These are phyloP conservation scores for Nigrograna mackinnonii DNA, from an alignment of 2,329 filamentous ascomycete species.

Conservation along the genomic window DNA sequence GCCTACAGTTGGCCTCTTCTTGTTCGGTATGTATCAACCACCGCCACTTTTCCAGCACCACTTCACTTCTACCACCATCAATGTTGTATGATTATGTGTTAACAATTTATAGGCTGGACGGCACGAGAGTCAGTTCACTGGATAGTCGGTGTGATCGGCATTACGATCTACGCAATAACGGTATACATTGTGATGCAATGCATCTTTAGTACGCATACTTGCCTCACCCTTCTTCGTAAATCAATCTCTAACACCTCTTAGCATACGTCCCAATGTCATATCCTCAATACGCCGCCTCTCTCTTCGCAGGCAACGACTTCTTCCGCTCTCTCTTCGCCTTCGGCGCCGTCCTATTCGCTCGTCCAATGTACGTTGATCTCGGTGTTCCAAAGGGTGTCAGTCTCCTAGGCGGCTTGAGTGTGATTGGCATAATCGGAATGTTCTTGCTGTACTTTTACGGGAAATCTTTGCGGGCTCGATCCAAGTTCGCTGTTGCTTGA, in stretches of 20 bases:
- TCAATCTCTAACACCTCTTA: background rate
- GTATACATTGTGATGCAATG: conserved; percentile 42
- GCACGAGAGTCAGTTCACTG: conserved; percentile 63
- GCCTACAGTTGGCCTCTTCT: conserved; percentile 17
- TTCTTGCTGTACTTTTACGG: conserved; percentile 18
- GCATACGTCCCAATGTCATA: conserved; percentile 65
- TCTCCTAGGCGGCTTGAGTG: conserved; percentile 54
- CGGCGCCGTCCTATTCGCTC: conserved; percentile 60
- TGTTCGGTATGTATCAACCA: conserved; percentile 14
- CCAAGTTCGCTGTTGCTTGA: conserved; percentile 20
- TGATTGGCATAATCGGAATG: conserved; percentile 38
- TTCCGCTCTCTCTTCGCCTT: conserved; percentile 59
- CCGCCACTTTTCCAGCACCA: background rate
- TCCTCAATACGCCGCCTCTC: conserved; percentile 46
- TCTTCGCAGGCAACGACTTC: conserved; percentile 64
- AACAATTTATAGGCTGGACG: conserved; percentile 52
- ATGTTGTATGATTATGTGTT: no score
- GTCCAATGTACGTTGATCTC: conserved; percentile 60
- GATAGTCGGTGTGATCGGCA: conserved; percentile 57
- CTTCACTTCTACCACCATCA: background rate
- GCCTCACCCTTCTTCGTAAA: background rate
- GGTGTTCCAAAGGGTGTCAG: conserved; percentile 60
- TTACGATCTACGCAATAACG: conserved; percentile 47
- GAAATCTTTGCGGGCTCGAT: conserved; percentile 17
- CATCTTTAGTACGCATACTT: conserved; percentile 40